phyloP scores from a whole-genome alignment of 2,329 filamentous ascomycete genomes.

The Ampelomyces quisqualis region DNA sequence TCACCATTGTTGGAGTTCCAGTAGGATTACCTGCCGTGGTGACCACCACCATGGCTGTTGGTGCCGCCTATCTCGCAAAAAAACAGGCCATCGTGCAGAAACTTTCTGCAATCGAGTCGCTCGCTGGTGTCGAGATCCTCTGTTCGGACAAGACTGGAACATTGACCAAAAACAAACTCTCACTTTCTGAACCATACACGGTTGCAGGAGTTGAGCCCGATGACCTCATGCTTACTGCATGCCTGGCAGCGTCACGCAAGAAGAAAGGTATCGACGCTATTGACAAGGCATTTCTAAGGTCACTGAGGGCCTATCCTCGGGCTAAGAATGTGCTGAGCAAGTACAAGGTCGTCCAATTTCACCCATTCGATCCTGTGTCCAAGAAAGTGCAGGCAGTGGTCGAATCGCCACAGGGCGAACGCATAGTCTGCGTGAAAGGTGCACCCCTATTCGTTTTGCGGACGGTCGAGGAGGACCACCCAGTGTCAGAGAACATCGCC shows the following conservation, averaged over 20 bases:
- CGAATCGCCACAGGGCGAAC: constrained; percentile 78
- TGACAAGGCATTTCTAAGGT: constrained; percentile 91
- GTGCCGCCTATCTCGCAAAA: constrained; percentile 86
- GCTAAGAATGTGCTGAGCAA: constrained; percentile 78
- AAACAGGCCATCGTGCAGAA: constrained; percentile 94
- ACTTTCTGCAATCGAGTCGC: constrained; percentile 85
- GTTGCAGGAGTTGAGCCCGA: constrained; percentile 79
- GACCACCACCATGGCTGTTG: constrained; percentile 92
- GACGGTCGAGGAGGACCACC: constrained; percentile 82
- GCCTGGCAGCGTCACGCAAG: constrained; percentile 85
- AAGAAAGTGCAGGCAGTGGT: constrained; percentile 89
- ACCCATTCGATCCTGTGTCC: constrained; percentile 87
- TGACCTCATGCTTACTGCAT: constrained; percentile 90
- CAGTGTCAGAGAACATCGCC: constrained; percentile 73
- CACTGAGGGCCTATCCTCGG: constrained; percentile 76
- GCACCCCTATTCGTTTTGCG: constrained; percentile 84
- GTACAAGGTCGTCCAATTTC: constrained; percentile 82
- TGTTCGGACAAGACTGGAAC: constrained; percentile 95
- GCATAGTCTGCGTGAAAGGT: constrained; percentile 87
- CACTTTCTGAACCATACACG: constrained; percentile 79
- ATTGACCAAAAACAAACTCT: constrained; percentile 91
- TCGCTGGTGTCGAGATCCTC: constrained; percentile 89
- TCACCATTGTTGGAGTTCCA: constrained; percentile 88
- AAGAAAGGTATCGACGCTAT: constrained; percentile 95
- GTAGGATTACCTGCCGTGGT: constrained; percentile 92